A percentile compares a stretch with the other conserved stretches of the same genome.
Evolutionary conservation across 139 green algal species (phyloP).

Genomic region (Mychonastes homosphaera): DNA sequence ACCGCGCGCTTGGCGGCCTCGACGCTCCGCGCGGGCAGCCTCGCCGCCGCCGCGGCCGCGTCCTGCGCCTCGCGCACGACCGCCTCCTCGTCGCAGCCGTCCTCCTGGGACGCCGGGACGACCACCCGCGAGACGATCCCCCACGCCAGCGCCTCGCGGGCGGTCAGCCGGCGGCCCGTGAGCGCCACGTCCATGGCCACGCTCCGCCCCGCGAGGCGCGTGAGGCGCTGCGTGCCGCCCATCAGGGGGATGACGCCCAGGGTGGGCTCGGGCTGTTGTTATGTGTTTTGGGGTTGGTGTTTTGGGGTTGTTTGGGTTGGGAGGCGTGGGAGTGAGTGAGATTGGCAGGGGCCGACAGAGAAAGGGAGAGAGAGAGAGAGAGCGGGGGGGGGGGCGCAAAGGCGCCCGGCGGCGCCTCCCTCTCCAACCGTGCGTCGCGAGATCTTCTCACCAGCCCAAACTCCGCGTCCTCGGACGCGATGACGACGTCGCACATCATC

Average conservation of each 20-base stretch:
- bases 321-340: too few relatives aligned
- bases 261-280: constrained; percentile 57
- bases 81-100: neutral
- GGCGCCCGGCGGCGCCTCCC: too few relatives aligned
- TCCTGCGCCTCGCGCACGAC: neutral
- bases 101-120: neutral
- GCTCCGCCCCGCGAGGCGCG: constrained; percentile 43
- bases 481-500: constrained; percentile 66
- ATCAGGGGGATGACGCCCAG: constrained; percentile 64
- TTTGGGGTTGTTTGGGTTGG: too few relatives aligned
- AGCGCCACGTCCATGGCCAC: constrained; percentile 69
- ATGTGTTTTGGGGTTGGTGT: too few relatives aligned
- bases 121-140: constrained; percentile 15
- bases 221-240: constrained; percentile 63
- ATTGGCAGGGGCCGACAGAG: too few relatives aligned
- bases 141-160: constrained; percentile 5
- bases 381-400: too few relatives aligned
- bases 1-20: too few relatives aligned
- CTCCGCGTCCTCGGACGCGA: constrained; percentile 27
- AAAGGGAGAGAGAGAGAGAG: too few relatives aligned
- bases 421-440: too few relatives aligned
- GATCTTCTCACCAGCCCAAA: too few relatives aligned
- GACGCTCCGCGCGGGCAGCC: too few relatives aligned
- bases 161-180: constrained; percentile 24
- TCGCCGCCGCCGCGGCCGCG: too few relatives aligned